phyloP scores from a whole-genome alignment of 768 basidiomycete species.

The Kwoniella sp. region DNA sequence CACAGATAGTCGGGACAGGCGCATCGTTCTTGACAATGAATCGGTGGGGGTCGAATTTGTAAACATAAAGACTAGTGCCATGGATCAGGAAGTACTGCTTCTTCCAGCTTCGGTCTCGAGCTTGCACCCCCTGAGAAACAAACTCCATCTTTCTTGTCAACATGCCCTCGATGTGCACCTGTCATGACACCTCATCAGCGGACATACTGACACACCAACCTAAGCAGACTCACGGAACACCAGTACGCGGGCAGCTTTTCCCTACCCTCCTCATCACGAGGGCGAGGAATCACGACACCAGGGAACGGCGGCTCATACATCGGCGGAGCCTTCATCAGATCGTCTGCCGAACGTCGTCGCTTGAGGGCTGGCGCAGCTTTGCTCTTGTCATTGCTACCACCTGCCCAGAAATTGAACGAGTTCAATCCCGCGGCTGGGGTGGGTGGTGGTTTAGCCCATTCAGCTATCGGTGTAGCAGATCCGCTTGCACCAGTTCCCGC shows the following conservation, averaged over 20 bases:
- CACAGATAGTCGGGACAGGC: constrained; percentile 32
- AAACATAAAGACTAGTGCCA: constrained; percentile 78
- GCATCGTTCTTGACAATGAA: constrained; percentile 40
- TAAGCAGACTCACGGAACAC: constrained; percentile 56
- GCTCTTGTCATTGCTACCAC: no score
- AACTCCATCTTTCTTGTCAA: constrained; percentile 96
- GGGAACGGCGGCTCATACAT: constrained; percentile 50
- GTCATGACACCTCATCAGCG: background rate
- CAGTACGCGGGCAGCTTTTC: constrained; percentile 77
- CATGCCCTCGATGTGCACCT: constrained; percentile 69
- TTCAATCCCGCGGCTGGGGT: constrained; percentile 38
- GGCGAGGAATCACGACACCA: constrained; percentile 44
- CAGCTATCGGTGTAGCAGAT: constrained; percentile 9
- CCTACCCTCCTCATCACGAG: constrained; percentile 67
- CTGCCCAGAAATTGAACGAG: constrained; percentile 28
- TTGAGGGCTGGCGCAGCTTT: constrained; percentile 31
- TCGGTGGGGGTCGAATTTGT: constrained; percentile 52
- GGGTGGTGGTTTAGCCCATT: constrained; percentile 45
- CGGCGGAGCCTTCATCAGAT: constrained; percentile 49
- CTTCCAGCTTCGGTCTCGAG: constrained; percentile 87
- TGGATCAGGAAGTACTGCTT: constrained; percentile 81
- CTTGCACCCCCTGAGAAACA: constrained; percentile 71
- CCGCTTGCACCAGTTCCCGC: no score
- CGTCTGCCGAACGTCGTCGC: constrained; percentile 51
- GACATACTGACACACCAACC: background rate